Conservation (phyloP, 805 yeast species). For the Nematodospora valgi region DNA sequence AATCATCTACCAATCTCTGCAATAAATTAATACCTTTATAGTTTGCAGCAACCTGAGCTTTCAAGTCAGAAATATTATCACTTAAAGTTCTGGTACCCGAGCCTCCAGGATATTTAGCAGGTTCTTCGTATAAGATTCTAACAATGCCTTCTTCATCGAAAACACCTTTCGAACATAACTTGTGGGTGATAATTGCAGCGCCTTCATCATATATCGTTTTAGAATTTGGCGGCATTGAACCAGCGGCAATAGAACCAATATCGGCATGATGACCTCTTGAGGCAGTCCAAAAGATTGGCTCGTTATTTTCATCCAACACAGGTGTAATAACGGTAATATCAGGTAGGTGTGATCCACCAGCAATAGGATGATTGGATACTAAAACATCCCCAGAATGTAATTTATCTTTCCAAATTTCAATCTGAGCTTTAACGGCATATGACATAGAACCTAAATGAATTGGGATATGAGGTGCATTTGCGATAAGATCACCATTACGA, state of each 20-base stretch:
- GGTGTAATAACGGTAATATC: conserved; percentile 89
- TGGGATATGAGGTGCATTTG: conserved; percentile 46
- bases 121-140: conserved; percentile 61
- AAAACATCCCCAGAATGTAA: conserved; percentile 40
- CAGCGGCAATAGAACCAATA: conserved; percentile 89
- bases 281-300: conserved; percentile 81
- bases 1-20: conserved; percentile 57
- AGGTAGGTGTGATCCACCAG: conserved; percentile 44
- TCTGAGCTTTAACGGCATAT: conserved; percentile 43
- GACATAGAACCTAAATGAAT: conserved; percentile 48
- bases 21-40: conserved; percentile 76
- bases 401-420: conserved; percentile 37
- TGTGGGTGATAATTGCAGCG: conserved; percentile 77
- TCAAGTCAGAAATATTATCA: conserved; percentile 69
- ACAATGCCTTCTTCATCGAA: conserved; percentile 74
- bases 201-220: conserved; percentile 87
- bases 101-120: conserved; percentile 80
- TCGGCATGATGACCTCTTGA: conserved; percentile 96
- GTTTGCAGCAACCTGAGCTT: conserved; percentile 73
- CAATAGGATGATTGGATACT: conserved; percentile 41
- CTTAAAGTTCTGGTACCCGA: conserved; percentile 82
- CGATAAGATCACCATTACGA: conserved; percentile 39
- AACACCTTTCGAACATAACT: conserved; percentile 61
- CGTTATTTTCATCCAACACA: conserved; percentile 47
- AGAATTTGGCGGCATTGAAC: conserved; percentile 93